Base-by-base conservation (phyloP, 225 moss, liverwort and hornwort species). In the Anthoceros angustus region DNA sequence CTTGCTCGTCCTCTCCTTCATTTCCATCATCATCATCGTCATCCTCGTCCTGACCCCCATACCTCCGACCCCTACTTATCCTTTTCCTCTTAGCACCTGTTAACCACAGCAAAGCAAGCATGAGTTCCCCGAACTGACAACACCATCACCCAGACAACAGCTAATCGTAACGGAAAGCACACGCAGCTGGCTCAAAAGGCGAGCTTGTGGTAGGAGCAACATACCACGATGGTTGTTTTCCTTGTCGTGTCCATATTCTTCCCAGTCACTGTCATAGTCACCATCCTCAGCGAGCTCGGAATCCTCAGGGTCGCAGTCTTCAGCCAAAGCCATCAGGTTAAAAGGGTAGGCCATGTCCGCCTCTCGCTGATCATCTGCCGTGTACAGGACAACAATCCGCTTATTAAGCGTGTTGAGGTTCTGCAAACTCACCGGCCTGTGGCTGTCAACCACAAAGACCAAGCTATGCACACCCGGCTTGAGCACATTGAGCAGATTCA, bases 371-470 rank as follows among this genome's bases (percentile, higher is more conserved):
- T 92, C 92, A 8, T 99, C 98, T 6, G 72, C 60, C 0, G 89
- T 87, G 74, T 87, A 92, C 25, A 98, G 74, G 10, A 92, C 76
- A 12, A 80, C 80, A 4, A 98, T 86, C 61, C 84, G 86, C 5
- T 72, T 62, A 62, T 99, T 99, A 60, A 39, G 42, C 0, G 74
- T 73, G 41, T 80, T 86, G 66, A 86, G 69, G 41, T 99, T 99
- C n/a, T 76, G 85, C 67, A 99, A 65, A 70, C 86, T 86, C 64
- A 99, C 80, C 9, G 98, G 92, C 2, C 98, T 82, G 48, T 99
- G 90, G 46, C 92, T 99, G 63, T 89, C 92, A 48, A 99, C 89
- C 39, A 99, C 89, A 42, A 89, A 99, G 55, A 99, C 74, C 64
- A 81, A 75, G 3, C 76, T 89, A 16, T 78, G 81, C 12, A 82